phyloP scores from a whole-genome alignment of 352 stramenopile species.

The Achlya hypogyna region DNA sequence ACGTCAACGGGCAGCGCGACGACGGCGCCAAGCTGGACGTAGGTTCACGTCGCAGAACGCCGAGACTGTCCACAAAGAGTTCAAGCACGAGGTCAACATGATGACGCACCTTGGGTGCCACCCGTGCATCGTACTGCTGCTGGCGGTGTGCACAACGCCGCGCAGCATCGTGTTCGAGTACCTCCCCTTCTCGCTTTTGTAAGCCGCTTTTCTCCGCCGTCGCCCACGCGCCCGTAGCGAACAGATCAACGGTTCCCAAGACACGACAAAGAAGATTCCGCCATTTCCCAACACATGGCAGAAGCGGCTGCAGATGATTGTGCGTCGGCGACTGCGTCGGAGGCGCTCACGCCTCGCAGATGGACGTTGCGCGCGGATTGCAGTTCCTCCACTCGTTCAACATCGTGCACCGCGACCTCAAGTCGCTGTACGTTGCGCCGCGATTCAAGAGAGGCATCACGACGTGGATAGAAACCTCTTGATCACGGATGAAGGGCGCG shows the following conservation, averaged over 20 bases:
- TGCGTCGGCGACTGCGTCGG: constrained; percentile 17
- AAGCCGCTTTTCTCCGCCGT: constrained; percentile 9
- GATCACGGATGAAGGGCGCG: constrained; percentile 53
- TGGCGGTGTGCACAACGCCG: constrained; percentile 49
- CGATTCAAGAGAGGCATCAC: background rate
- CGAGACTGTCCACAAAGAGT: constrained; percentile 50
- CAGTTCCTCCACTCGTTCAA: constrained; percentile 76
- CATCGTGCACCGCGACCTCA: constrained; percentile 72
- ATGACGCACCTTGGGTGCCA: constrained; percentile 55
- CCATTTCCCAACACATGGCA: constrained; percentile 64
- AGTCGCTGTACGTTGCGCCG: constrained; percentile 55
- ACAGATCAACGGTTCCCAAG: constrained; percentile 59
- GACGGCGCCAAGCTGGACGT: background rate
- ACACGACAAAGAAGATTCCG: constrained; percentile 43
- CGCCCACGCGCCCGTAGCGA: constrained; percentile 29
- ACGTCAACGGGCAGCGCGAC: constrained; percentile 11
- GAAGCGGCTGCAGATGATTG: constrained; percentile 71
- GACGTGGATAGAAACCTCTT: constrained; percentile 46
- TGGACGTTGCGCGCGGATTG: constrained; percentile 56
- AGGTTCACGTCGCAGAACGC: constrained; percentile 19
- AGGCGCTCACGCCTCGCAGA: constrained; percentile 21
- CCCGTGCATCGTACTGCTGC: constrained; percentile 57
- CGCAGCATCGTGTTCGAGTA: constrained; percentile 66
- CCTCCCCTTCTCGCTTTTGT: constrained; percentile 73
- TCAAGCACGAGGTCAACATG: constrained; percentile 65